These are phyloP conservation scores for Zychaea mexicana DNA, from an alignment of 371 early-diverging fungal genomes.

Conservation along the genomic window DNA sequence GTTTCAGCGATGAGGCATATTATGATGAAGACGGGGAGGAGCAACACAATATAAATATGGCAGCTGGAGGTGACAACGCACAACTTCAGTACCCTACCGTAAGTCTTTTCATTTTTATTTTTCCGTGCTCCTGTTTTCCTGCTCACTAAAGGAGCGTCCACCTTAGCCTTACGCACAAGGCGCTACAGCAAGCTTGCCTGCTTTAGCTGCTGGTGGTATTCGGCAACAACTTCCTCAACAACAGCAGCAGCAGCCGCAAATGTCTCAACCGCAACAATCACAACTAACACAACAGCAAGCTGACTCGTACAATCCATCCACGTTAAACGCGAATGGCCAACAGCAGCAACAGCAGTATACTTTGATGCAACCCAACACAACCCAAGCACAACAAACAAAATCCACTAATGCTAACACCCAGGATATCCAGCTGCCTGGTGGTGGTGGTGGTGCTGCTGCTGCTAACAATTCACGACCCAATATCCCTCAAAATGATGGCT, in stretches of 20 bases:
- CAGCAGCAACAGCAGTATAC: too few species aligned
- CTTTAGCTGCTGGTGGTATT: conserved; percentile 36
- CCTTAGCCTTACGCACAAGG: conserved; percentile 7
- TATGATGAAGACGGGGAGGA: conserved; percentile 19
- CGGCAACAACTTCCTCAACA: conserved; percentile 13
- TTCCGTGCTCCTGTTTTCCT: background rate
- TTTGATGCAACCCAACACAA: conserved; percentile 12
- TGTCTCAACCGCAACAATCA: conserved; percentile 20
- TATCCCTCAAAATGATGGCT: conserved; percentile 51
- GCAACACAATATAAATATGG: background rate
- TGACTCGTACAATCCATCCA: too few species aligned
- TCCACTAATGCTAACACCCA: conserved; percentile 6
- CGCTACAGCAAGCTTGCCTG: conserved; percentile 51
- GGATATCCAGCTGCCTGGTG: conserved; percentile 28
- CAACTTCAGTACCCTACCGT: conserved; percentile 34
- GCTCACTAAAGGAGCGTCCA: background rate
- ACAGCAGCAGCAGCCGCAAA: conserved; percentile 34
- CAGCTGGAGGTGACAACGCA: conserved; percentile 8
- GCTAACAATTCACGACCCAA: conserved; percentile 24
- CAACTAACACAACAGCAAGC: conserved; percentile 17
- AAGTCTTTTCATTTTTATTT: conserved; percentile 1
- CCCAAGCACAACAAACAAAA: conserved; percentile 6
- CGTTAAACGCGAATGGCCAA: conserved; percentile 14
- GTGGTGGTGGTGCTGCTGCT: background rate
- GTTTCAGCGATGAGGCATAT: conserved; percentile 14